Base-by-base conservation (phyloP, 495 filamentous ascomycete species). In the Chaetomium fimeti region DNA sequence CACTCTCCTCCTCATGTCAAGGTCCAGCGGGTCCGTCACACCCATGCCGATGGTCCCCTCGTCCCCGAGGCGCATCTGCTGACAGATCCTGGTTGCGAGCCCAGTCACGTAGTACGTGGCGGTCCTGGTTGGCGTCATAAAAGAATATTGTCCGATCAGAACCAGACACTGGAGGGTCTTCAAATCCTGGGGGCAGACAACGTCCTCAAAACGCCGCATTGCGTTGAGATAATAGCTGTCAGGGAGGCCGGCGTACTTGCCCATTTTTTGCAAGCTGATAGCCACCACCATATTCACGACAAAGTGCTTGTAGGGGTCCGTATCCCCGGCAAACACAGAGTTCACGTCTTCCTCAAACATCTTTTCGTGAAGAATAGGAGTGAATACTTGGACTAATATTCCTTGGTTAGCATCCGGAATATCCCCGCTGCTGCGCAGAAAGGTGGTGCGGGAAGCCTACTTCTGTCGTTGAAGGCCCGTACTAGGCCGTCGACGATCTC, bases 171-270 rank as follows among this genome's bases (percentile, higher is more conserved):
- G 93, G n/a, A 98, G 77, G 0, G 93, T 92, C 69, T 85, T 88
- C 18, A 96, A 72, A 70, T 97, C 89, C 82, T 93, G 95, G 16
- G 85, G 84, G 62, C 86, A 84, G 43, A 97, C 79, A 15, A 92
- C 85, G 1, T 82, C 83, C 68, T 97, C 91, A 52, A 97, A 83
- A 66, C 86, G 89, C 36, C 86, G 86, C 71, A 97, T 83, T 13
- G 93, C 93, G 16, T 91, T 89, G 5, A 95, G 83, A 70, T 96
- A 98, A 76, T 92, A 96, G 68, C 89, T 90, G 74, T 98, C 92
- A 38, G 93, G 93, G 42, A 96, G 81, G 51, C 90, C 90, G 42
- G 91, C 90, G 73, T 90, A 97, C 53, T 85, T 84, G 8, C 91
- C 90, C 67, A 96, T 79, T 72, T 92, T 95, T 71, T 96, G 92